Percentiles rank a stretch among this genome's conserved stretches.
Evolutionary conservation across 1,284 basidiomycete species (phyloP).

Genomic region (Termitomyces sp.): DNA sequence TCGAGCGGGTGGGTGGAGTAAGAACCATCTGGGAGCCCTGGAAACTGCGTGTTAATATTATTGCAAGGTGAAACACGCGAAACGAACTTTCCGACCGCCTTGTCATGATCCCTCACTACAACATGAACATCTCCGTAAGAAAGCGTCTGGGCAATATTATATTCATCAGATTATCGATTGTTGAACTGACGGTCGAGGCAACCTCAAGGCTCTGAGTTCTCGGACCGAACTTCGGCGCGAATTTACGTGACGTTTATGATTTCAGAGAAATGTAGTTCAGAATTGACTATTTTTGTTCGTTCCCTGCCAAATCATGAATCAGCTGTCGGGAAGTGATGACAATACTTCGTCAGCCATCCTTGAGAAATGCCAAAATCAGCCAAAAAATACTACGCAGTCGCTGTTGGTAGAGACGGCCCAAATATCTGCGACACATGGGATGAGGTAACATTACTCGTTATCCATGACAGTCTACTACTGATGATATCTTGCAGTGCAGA

Average conservation of each 20-base stretch:
- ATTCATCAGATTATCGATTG: neutral
- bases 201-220: too few relatives aligned
- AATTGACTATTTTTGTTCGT: too few relatives aligned
- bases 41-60: neutral
- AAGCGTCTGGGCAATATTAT: neutral
- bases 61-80: neutral
- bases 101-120: neutral
- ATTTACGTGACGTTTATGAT: neutral
- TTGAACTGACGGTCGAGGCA: neutral
- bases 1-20: neutral
- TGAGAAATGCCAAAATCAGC: conserved; percentile 23
- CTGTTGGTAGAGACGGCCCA: conserved; percentile 46
- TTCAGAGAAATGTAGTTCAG: too few relatives aligned
- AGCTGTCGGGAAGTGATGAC: too few relatives aligned
- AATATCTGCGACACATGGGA: conserved; percentile 52
- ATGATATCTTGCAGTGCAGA: conserved; percentile 4
- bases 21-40: neutral
- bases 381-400: conserved; percentile 56
- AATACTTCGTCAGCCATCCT: too few relatives aligned
- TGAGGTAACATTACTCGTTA: conserved; percentile 32
- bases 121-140: neutral
- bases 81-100: neutral
- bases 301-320: too few relatives aligned
- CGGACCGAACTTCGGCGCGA: neutral
- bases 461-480: neutral